phyloP scores from a whole-genome alignment of 73 alveolate genomes.

The Effrenium voratum region DNA sequence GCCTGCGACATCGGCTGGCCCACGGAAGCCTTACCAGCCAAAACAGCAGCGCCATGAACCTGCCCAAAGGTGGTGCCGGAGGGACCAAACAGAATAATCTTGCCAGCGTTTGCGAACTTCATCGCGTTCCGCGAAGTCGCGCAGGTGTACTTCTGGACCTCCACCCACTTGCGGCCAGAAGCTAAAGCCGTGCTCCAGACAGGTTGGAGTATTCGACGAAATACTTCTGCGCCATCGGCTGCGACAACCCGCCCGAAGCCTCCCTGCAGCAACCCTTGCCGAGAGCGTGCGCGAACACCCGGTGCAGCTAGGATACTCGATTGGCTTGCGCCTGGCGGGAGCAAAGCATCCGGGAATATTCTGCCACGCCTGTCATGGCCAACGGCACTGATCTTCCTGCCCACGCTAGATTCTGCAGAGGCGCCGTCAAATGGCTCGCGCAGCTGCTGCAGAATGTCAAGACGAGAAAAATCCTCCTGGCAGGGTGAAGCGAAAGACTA shows the following conservation, averaged over 20 bases:
- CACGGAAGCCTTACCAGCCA: not conserved
- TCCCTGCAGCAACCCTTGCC: too few species aligned
- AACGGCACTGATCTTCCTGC: too few species aligned
- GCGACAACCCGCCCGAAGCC: too few species aligned
- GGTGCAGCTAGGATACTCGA: not conserved
- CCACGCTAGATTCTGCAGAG: too few species aligned
- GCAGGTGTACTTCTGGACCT: not conserved
- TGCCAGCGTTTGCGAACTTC: not conserved
- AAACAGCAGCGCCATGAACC: slow-evolving; percentile 27
- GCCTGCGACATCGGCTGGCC: not conserved
- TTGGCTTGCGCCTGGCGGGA: not conserved
- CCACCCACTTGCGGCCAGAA: not conserved
- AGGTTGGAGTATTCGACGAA: not conserved
- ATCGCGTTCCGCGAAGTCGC: not conserved
- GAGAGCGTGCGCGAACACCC: too few species aligned
- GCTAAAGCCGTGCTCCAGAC: not conserved
- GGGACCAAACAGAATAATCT: slow-evolving; percentile 28
- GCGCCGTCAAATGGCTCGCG: too few species aligned
- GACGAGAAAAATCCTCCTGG: too few species aligned
- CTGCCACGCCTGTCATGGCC: too few species aligned
- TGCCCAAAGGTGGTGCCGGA: slow-evolving; percentile 12
- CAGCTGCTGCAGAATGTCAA: too few species aligned
- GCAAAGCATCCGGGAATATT: not conserved
- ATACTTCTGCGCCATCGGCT: not conserved
- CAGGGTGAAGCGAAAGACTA: too few species aligned